These are phyloP conservation scores for Polygonum aviculare DNA, from an alignment of 148 eudicot species.

Conservation along the genomic window DNA sequence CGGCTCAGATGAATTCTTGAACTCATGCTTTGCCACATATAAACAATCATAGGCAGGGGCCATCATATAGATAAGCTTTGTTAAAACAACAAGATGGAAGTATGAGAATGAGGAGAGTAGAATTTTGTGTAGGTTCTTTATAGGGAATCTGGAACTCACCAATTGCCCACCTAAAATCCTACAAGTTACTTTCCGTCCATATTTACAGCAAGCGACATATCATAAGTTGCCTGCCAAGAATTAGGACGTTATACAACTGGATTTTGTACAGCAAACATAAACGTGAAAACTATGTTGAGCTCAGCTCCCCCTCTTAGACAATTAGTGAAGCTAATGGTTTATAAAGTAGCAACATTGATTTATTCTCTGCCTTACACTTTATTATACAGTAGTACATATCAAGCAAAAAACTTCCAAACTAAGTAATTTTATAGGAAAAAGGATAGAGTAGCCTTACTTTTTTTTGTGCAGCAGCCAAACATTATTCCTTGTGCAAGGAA, in stretches of 20 bases:
- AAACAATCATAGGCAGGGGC: too few relatives aligned
- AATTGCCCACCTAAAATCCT: slow-evolving; percentile 32
- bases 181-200: slow-evolving; percentile 32
- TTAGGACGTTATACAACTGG: slow-evolving; percentile 14
- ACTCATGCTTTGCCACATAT: too few relatives aligned
- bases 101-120: not conserved
- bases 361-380: not conserved
- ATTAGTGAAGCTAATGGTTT: too few relatives aligned
- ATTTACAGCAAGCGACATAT: too few relatives aligned
- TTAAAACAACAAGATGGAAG: not conserved
- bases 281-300: not conserved
- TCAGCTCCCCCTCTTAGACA: too few relatives aligned
- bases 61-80: not conserved
- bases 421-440: too few relatives aligned
- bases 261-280: not conserved
- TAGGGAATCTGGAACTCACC: not conserved
- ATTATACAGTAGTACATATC: too few relatives aligned
- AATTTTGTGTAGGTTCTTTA: slow-evolving; percentile 1
- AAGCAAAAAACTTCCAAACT: not conserved
- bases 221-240: slow-evolving; percentile 40
- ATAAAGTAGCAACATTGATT: too few relatives aligned
- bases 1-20: too few relatives aligned
- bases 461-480: slow-evolving; percentile 3
- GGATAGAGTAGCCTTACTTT: too few relatives aligned
- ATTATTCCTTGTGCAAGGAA: too few relatives aligned